phyloP scores from a whole-genome alignment of 345 rosid genomes.

The Brassica napus region Da-Ae NC_063435.1:14661001-14661500 shows the following conservation, averaged over 20 bases:
- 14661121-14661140: background rate
- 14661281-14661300: conserved; percentile 17
- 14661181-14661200: conserved; percentile 21
- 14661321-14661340: too few species aligned
- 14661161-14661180: background rate
- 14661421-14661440: too few species aligned
- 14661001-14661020: conserved; percentile 67
- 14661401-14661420: too few species aligned
- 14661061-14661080: conserved; percentile 9
- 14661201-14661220: conserved; percentile 97
- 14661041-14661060: conserved; percentile 15
- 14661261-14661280: conserved; percentile 81
- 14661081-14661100: background rate
- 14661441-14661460: too few species aligned
- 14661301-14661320: too few species aligned
- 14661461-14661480: too few species aligned
- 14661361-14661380: too few species aligned
- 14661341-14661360: too few species aligned
- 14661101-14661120: background rate
- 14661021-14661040: conserved; percentile 13
- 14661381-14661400: conserved; percentile 11
- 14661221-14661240: conserved; percentile 95
- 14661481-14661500: too few species aligned
- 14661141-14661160: background rate
- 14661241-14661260: conserved; percentile 91